A percentile compares a stretch with the other conserved stretches of the same genome.
These are phyloP conservation scores for Debaryomyces nepalensis DNA, from an alignment of 1,139 yeast genomes.

Conservation along the genomic window DNA sequence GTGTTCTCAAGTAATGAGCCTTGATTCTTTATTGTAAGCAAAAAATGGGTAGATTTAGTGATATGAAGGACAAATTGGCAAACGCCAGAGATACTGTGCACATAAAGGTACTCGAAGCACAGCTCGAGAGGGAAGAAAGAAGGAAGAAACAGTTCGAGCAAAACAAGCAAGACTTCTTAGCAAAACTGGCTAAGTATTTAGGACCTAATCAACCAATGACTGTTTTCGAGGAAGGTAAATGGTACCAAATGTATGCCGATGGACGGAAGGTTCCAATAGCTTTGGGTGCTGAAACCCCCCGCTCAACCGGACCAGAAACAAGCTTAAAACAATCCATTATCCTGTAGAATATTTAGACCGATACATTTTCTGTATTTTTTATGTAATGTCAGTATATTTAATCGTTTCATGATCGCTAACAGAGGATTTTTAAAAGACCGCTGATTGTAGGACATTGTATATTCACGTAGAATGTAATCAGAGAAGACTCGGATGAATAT, in stretches of 20 bases:
- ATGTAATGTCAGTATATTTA: neutral
- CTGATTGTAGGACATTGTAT: neutral
- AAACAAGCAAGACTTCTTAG: neutral
- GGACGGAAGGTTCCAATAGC: neutral
- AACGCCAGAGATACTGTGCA: neutral
- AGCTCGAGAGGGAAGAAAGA: neutral
- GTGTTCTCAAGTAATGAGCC: neutral
- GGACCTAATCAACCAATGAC: neutral
- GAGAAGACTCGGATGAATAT: neutral
- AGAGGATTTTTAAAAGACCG: neutral
- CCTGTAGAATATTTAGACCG: neutral
- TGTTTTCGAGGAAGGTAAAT: neutral
- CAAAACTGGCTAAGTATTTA: neutral
- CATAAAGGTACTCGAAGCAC: neutral
- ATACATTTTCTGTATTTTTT: constrained; percentile 1
- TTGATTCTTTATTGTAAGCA: neutral
- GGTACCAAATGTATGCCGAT: neutral
- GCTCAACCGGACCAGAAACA: neutral
- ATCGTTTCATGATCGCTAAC: too few relatives aligned
- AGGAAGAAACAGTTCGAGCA: neutral
- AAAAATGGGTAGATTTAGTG: constrained; percentile 1
- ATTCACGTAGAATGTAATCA: neutral
- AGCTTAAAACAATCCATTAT: neutral
- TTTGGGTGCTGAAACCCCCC: neutral
- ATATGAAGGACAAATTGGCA: neutral